Evolutionary conservation across 1,284 basidiomycete genomes (phyloP).

Genomic region (Tylopilus sp.): DNA sequence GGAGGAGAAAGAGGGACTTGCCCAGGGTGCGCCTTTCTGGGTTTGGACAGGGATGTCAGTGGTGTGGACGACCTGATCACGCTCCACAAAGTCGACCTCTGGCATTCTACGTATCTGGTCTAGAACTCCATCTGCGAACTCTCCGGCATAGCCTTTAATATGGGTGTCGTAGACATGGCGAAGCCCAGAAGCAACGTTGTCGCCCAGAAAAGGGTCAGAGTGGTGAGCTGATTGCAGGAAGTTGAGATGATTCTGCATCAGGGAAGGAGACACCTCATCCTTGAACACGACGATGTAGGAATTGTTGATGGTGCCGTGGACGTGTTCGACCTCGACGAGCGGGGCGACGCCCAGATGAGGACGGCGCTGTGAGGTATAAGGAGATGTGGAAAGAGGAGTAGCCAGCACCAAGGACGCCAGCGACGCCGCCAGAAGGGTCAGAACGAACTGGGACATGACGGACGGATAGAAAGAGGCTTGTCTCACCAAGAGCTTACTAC

Average conservation of each 20-base stretch:
- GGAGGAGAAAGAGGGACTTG: slow-evolving; percentile 35
- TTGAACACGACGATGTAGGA: slow-evolving; percentile 90
- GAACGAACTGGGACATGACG: slow-evolving; percentile 39
- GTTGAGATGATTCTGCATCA: slow-evolving; percentile 71
- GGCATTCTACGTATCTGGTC: slow-evolving; percentile 80
- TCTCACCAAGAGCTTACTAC: slow-evolving; percentile 11
- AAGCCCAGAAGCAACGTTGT: slow-evolving; percentile 49
- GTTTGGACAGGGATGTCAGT: slow-evolving; percentile 42
- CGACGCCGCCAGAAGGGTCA: slow-evolving; percentile 42
- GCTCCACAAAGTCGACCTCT: slow-evolving; percentile 91
- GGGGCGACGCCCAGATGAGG: slow-evolving; percentile 55
- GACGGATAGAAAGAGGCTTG: slow-evolving; percentile 13
- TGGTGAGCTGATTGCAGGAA: slow-evolving; percentile 59
- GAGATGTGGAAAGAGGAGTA: slow-evolving; percentile 63
- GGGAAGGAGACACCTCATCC: slow-evolving; percentile 52
- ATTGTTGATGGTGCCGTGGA: slow-evolving; percentile 73
- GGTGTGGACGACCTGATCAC: slow-evolving; percentile 83
- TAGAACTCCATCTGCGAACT: slow-evolving; percentile 72
- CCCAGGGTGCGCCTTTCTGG: slow-evolving; percentile 89
- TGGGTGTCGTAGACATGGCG: slow-evolving; percentile 69
- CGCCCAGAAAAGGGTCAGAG: slow-evolving; percentile 44
- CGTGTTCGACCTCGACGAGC: slow-evolving; percentile 50
- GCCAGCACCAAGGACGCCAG: slow-evolving; percentile 40
- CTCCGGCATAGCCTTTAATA: slow-evolving; percentile 81
- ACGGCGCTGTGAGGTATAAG: slow-evolving; percentile 40